A percentile compares a stretch with the other conserved stretches of the same genome.
Conservation (phyloP, 192 early-diverging fungal genomes). For the Backusella parvicylindrica region DNA sequence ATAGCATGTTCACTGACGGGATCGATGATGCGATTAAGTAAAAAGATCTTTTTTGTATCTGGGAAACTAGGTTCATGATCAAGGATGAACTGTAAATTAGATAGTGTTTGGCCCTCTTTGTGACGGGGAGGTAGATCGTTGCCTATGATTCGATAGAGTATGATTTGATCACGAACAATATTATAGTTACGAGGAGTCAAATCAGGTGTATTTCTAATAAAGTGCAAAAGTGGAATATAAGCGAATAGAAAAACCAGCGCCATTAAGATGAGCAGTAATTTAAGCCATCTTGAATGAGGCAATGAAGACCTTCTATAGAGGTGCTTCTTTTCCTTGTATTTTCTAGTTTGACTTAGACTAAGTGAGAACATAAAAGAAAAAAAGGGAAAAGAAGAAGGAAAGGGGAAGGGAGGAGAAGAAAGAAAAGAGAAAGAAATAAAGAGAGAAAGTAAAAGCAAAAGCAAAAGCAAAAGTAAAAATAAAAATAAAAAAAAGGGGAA, state of each 20-base stretch:
- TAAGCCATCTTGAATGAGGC: conserved; percentile 9
- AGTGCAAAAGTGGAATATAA: conserved; percentile 3
- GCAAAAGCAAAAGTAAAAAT: not conserved
- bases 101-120: conserved; percentile 54
- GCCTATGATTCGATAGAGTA: conserved; percentile 54
- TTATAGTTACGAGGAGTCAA: not conserved
- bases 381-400: not conserved
- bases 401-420: not conserved
- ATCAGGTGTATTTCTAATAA: conserved; percentile 1
- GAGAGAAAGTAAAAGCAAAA: not conserved
- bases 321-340: conserved; percentile 17
- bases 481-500: not conserved
- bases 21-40: conserved; percentile 58
- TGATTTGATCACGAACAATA: conserved; percentile 33
- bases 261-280: not conserved
- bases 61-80: conserved; percentile 55
- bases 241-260: conserved; percentile 6
- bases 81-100: conserved; percentile 58
- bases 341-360: not conserved
- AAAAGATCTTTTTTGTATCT: conserved; percentile 53
- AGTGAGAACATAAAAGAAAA: not conserved
- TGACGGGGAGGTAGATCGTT: conserved; percentile 63
- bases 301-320: not conserved
- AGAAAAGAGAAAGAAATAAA: not conserved
- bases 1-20: conserved; percentile 47